Conservation (phyloP, 371 early-diverging fungal genomes). For the Agmasoma carcini region DNA sequence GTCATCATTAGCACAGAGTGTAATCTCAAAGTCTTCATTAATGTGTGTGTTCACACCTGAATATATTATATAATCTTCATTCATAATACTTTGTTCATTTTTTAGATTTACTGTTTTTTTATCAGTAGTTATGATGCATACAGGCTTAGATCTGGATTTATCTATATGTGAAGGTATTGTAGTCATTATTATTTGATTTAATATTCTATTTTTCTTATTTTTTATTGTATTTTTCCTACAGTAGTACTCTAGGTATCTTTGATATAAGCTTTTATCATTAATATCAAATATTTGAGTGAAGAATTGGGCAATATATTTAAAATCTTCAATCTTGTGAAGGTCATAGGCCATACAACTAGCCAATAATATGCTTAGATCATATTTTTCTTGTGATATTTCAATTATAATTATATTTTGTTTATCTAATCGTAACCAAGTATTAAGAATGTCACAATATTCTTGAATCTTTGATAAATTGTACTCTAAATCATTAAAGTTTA, state of each 20-base stretch:
- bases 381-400: slow-evolving; percentile 8
- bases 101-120: background rate
- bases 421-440: slow-evolving; percentile 24
- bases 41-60: slow-evolving; percentile 5
- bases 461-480: slow-evolving; percentile 10
- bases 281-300: background rate
- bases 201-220: background rate
- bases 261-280: slow-evolving; percentile 16
- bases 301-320: background rate
- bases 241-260: slow-evolving; percentile 12
- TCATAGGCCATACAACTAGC: slow-evolving; percentile 19
- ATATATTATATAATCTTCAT: slow-evolving; percentile 30
- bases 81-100: slow-evolving; percentile 3
- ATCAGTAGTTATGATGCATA: no score
- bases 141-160: no score
- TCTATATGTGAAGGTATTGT: no score
- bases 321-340: no score
- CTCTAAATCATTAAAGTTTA: background rate
- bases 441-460: slow-evolving; percentile 5
- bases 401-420: slow-evolving; percentile 21
- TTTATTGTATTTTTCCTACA: background rate
- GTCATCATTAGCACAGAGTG: slow-evolving; percentile 1
- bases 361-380: slow-evolving; percentile 9
- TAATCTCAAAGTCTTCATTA: slow-evolving; percentile 16
- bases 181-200: slow-evolving; percentile 37